Evolutionary conservation across 768 basidiomycete genomes (phyloP).

Genomic region (Pulveroboletus frians): DNA sequence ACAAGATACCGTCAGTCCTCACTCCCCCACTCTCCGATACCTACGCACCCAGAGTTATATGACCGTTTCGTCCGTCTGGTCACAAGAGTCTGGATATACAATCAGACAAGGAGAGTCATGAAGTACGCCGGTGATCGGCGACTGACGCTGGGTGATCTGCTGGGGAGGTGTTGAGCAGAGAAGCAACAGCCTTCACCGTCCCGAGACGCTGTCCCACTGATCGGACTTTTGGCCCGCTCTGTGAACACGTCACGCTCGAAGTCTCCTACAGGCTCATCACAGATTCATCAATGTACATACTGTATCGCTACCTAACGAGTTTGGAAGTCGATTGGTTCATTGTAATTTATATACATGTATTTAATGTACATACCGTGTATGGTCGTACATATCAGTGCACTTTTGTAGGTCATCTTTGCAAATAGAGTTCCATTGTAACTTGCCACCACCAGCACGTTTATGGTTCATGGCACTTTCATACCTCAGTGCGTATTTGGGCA

Average conservation of each 20-base stretch:
- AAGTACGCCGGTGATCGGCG: background rate
- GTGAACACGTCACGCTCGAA: background rate
- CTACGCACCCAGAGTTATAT: background rate
- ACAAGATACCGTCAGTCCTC: background rate
- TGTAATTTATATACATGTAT: background rate
- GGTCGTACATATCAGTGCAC: no score
- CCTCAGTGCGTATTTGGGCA: conserved; percentile 32
- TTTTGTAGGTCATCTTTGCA: no score
- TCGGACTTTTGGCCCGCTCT: conserved; percentile 3
- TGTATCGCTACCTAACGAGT: conserved; percentile 2
- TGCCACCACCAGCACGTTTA: no score
- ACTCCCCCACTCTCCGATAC: background rate
- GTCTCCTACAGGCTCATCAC: no score
- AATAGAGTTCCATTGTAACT: no score
- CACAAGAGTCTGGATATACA: conserved; percentile 40
- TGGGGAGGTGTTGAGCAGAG: background rate
- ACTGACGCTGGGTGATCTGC: background rate
- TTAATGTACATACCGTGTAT: no score
- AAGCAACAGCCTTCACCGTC: background rate
- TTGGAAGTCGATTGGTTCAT: background rate
- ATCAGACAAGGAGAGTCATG: conserved; percentile 21
- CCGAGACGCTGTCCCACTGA: conserved; percentile 1
- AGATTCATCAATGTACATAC: no score
- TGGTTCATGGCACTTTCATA: conserved; percentile 23
- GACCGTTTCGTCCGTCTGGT: conserved; percentile 23